Evolutionary conservation across 768 basidiomycete species (phyloP).

Genomic region (Trametes cubensis): DNA sequence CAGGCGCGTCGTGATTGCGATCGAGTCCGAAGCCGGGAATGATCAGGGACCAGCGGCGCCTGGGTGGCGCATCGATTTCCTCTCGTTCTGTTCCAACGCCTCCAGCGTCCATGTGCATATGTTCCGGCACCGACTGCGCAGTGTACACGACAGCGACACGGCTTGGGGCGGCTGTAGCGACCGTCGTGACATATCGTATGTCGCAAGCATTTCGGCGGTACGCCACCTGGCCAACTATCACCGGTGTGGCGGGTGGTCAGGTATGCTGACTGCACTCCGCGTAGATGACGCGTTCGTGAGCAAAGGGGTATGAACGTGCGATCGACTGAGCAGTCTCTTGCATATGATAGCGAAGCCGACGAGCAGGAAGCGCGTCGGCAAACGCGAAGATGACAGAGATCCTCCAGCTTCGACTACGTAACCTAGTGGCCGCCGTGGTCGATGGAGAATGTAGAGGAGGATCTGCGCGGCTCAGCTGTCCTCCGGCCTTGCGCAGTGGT

Average conservation of each 20-base stretch:
- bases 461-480: constrained; percentile 9
- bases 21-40: constrained; percentile 9
- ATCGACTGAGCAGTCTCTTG: background rate
- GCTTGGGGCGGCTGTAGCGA: background rate
- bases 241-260: background rate
- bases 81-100: background rate
- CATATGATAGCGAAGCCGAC: background rate
- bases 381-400: background rate
- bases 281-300: background rate
- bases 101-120: background rate
- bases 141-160: background rate
- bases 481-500: background rate
- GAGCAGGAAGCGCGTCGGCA: background rate
- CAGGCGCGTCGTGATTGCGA: constrained; percentile 12
- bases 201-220: background rate
- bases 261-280: constrained; percentile 5
- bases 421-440: constrained; percentile 1
- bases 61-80: background rate
- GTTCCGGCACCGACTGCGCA: background rate
- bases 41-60: constrained; percentile 8
- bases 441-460: constrained; percentile 6
- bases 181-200: too few species aligned
- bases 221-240: background rate
- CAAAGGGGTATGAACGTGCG: too few species aligned
- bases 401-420: background rate